Base-by-base conservation (phyloP, 108 stramenopile genomes). In the Stephanodiscus minutulus region DNA sequence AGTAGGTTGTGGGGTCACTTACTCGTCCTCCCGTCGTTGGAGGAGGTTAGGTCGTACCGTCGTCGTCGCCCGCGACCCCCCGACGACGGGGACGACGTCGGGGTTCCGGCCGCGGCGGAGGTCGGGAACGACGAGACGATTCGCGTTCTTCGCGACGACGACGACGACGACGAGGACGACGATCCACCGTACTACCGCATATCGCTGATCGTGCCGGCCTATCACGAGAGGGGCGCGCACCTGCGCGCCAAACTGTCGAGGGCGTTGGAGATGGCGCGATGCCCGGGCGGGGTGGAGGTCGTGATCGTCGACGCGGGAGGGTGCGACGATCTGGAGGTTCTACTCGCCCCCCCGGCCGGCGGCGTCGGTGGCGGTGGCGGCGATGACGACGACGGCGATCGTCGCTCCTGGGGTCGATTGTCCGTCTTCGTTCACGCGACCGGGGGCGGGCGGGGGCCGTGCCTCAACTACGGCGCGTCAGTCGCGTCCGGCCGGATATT, bases 371-470 rank as follows among this genome's bases (percentile, higher is more conserved):
- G 37, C 29, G 49, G 3, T 33, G 48, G 27, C 13, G 7, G 21
- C 27, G 31, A 31, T 8, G 59, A 64, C 18, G 59, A 64, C 18
- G 31, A 37, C 15, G 43, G 22, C 44, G 49, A 20, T 8, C n/a
- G 49, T 8, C 49, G 74, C 24, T 60, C 8, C 36, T 84, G 83
- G 76, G 85, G 84, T 22, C 49, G 61, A 24, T 36, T 82, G 17
- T 57, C 65, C 5, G 71, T 88, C 10, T 49, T 82, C 18, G 17
- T 56, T 13, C 88, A 83, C 50, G 58, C 37, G 1, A 79, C 64
- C 6, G 86, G 87, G n/a, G 86, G 88, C 28, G 93, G 93, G 44
- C 86, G 93, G 24, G 93, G 93, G 47, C 86, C 87, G 7, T 89
- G 88, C 59, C 65, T 91, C 25, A 94, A 94, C 73, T 85, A 66